Evolutionary conservation across 495 filamentous ascomycete species (phyloP), one percentile per base, ranked within the genome.

Genomic region (Neurospora sp.): DNA sequence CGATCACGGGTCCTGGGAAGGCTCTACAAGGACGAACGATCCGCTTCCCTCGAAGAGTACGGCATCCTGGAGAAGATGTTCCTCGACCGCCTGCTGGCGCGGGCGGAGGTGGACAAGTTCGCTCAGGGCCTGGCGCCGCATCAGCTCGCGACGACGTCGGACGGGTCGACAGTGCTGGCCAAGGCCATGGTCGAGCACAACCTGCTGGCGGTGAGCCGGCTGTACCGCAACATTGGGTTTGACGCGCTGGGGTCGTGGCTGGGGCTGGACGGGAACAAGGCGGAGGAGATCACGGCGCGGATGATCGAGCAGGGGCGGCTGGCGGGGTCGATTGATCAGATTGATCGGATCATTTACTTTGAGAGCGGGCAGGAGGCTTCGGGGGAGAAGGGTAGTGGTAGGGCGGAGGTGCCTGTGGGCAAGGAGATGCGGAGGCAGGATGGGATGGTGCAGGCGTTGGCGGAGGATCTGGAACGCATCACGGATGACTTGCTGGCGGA

Each of bases 41-140:
- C 93, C 0, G 83, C 87, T 3, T 87, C 89, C 66, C 87, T 95
- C 4, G 89, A 91, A 8, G 93, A 98, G 80, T 95, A 92, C 78
- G 86, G 88, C 54, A 98, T 99, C 71, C 85, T 99, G 27, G 96
- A 98, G 85, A 98, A 98, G 84, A 98, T 99, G 89, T 96, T 97
- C 80, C 87, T 99, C 38, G 94, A 98, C 82, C 89, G 96, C 6
- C 85, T 99, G 4, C 86, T 99, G 16, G 88, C 86, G 9, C 88
- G 91, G 4, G 89, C 88, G 23, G 96, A 99, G 82, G 94, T 98
- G 20, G 87, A 88, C 14, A 91, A 93, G 62, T 99, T 99, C 78
- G 90, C 94, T 0, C 85, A 92, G 72, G 91, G 90, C 16, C 86
- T 99, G 27, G 87, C 88, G 35, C 91, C 92, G 12, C 96, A 99